Base-by-base conservation (phyloP, 2,329 filamentous ascomycete genomes). In the Podosphaera fusca region DNA sequence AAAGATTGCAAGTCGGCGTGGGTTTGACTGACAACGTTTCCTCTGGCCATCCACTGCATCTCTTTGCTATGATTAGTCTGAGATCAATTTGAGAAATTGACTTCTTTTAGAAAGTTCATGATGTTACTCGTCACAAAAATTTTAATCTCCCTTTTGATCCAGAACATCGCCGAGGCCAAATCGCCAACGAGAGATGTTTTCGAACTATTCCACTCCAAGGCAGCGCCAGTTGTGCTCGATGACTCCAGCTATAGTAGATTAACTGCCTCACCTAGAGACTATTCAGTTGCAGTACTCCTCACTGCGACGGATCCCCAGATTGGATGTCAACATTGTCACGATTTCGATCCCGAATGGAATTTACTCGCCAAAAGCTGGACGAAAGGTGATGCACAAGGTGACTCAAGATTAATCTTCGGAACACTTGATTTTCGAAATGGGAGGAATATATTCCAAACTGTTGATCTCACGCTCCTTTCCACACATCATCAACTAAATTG, bases 311-410 rank as follows among this genome's bases (percentile, higher is more conserved):
- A 95, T 62, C 67, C 81, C 36, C 80, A 87, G 58, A 95, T 86
- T 67, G 86, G 85, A 59, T 98, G 92, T 69, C 74, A 81, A 62
- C 74, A 96, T 54, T 98, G 92, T 70, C 78, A 81, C 56, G 87
- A 94, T 56, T 95, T 98, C 69, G 85, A 95, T 69, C 84, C 89
- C 1, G 92, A 98, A 71, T 98, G 88, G 85, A 85, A 94, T 57
- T 70, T 96, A 56, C 72, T 98, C 57, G 80, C 79, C 56, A 85
- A 81, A 70, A 92, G 85, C 71, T 98, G 92, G 92, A 75, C 76
- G 60, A 87, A 85, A 69, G 88, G 86, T 6, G 85, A 94, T 70
- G 87, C 84, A 73, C 73, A 79, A 59, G 83, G 75, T 56, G 76
- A 86, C 62, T 84, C 81, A 34, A 77, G 83, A 60, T 65, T 94